phyloP scores from a whole-genome alignment of 352 stramenopile species.

The Pythium grandisporangium region DNA sequence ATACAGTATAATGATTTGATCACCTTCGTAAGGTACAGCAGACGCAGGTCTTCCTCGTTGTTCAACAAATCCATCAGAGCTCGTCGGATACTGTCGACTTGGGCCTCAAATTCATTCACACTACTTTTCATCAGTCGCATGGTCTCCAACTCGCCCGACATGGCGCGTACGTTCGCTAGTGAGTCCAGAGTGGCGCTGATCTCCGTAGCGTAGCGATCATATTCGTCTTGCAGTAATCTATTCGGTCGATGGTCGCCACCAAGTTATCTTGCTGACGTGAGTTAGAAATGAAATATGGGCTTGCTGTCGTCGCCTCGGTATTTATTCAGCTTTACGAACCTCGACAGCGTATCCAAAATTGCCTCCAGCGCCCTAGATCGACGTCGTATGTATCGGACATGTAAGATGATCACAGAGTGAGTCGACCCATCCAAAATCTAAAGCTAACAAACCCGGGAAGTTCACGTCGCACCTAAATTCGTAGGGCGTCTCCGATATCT shows the following conservation, averaged over 20 bases:
- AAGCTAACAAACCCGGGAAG: too few species aligned
- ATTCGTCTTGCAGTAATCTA: conserved; percentile 15
- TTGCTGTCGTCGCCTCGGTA: too few species aligned
- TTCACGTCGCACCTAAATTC: conserved; percentile 19
- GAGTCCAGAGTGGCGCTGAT: conserved; percentile 14
- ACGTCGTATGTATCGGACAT: too few species aligned
- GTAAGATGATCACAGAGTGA: too few species aligned
- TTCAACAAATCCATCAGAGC: conserved; percentile 22
- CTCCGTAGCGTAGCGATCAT: conserved; percentile 11
- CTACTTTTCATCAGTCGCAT: conserved; percentile 27
- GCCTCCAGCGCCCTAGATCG: conserved; percentile 13
- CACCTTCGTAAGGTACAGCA: conserved; percentile 24
- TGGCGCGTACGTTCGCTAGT: conserved; percentile 13
- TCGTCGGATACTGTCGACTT: conserved; percentile 23
- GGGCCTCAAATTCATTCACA: conserved; percentile 20
- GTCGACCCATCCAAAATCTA: too few species aligned
- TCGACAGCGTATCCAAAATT: conserved; percentile 13
- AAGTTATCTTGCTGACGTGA: too few species aligned
- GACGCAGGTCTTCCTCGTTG: conserved; percentile 22
- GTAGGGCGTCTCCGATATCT: conserved; percentile 10
- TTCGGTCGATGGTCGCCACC: too few species aligned
- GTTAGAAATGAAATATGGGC: too few species aligned
- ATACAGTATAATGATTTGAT: too few species aligned
- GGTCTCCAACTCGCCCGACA: conserved; percentile 23
- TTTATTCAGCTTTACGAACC: too few species aligned